Base-by-base conservation (phyloP, 2,329 filamentous ascomycete genomes). In the Simplicillium sp. region DNA sequence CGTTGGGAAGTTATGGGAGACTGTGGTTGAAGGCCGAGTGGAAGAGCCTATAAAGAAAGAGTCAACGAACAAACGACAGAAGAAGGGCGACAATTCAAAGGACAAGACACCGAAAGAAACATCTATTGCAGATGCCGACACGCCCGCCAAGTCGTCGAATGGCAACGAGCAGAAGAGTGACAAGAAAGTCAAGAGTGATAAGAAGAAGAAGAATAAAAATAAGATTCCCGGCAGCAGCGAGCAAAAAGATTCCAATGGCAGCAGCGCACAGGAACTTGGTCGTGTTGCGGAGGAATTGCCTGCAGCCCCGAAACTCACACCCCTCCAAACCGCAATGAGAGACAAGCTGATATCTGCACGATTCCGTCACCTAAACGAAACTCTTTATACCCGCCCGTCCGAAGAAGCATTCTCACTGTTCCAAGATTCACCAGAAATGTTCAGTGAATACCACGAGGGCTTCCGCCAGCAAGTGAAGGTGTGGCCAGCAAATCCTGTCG, bases 291-390 rank as follows among this genome's bases (percentile, higher is more conserved):
- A 50, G 39, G 50, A 57, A 43, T 52, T 58, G 1, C 64, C 65
- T 32, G 61, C 67, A 29, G 59, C 67, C 29, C 57, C 65, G 20
- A 87, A 85, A 51, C 77, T 98, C 54, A 98, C 92, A 1, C 88
- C 92, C 3, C 80, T 98, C 42, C 92, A 98, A 70, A 80, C 84
- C 41, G 81, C 87, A 3, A 98, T 98, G 92, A 82, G 87, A 46
- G 83, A 88, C 57, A 98, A 98, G 69, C 80, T 98, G 47, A 75
- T 94, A 47, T 94, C 89, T 9, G 89, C 92, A 2, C 88, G 92
- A 44, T 98, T 98, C 75, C 87, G 92, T 48, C 88, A 97, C 63
- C 80, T 98, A 46, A 98, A 98, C 62, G 85, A 98, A 67, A 90
- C 87, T 0, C 80, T 98, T 12, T 98, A 98, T 67, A 97, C 90